Conservation (phyloP, 345 rosid species). For the Eucalyptus erythrocorys region DNA sequence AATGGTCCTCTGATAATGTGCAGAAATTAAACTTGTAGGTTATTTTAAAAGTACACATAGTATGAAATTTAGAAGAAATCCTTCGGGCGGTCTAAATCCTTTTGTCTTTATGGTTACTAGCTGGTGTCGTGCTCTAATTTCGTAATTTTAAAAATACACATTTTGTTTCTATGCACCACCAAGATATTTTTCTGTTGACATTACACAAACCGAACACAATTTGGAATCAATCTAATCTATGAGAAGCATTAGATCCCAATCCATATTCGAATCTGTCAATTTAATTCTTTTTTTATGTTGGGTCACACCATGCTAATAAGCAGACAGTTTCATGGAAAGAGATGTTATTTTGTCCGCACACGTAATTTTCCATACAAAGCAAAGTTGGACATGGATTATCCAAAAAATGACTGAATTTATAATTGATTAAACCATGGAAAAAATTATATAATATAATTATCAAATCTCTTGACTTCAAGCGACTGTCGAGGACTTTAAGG, state of each 20-base stretch:
- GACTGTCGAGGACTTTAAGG: neutral
- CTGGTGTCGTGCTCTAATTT: neutral
- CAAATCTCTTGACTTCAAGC: neutral
- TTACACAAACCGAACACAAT: neutral
- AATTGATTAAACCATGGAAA: neutral
- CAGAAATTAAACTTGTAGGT: constrained; percentile 21
- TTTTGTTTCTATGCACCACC: neutral
- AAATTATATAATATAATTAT: neutral
- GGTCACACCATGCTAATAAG: neutral
- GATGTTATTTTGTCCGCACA: neutral
- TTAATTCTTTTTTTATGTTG: neutral
- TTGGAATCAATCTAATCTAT: neutral
- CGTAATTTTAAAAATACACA: neutral
- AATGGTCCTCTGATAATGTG: neutral
- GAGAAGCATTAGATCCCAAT: neutral
- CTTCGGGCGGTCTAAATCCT: neutral
- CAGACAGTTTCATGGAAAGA: neutral
- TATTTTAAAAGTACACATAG: too few species aligned
- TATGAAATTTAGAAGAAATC: neutral
- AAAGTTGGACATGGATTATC: neutral
- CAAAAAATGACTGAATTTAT: neutral
- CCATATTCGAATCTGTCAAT: neutral
- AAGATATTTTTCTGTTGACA: neutral
- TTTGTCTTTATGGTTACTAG: neutral
- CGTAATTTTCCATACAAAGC: neutral